Evolutionary conservation across 225 moss, liverwort and hornwort genomes (phyloP).

Genomic region (Pseudoscleropodium purum): DNA sequence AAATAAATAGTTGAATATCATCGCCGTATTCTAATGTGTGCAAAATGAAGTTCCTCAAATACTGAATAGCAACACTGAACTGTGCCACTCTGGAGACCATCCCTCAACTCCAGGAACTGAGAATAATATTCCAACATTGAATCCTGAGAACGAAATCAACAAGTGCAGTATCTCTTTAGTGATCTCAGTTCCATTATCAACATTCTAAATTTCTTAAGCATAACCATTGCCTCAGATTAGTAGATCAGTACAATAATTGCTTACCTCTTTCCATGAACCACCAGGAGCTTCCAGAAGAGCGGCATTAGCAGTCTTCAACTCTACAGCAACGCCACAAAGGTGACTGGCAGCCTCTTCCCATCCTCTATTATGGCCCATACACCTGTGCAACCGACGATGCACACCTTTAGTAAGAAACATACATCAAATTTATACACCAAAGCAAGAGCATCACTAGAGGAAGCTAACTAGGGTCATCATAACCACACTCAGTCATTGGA

Average conservation of each 20-base stretch:
- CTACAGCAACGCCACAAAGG: constrained; percentile 68
- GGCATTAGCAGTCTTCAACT: constrained; percentile 94
- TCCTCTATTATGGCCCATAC: constrained; percentile 97
- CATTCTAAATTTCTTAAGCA: background rate
- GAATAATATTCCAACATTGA: background rate
- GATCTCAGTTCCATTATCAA: background rate
- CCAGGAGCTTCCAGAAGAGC: constrained; percentile 89
- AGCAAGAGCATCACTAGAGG: background rate
- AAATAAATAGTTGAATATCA: background rate
- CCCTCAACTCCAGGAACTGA: background rate
- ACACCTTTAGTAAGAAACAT: background rate
- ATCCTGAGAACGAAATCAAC: background rate
- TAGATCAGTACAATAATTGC: background rate
- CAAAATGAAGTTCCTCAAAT: background rate
- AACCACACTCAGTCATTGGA: background rate
- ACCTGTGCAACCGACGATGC: constrained; percentile 45
- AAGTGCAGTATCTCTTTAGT: background rate
- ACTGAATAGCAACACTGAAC: background rate
- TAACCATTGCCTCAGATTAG: background rate
- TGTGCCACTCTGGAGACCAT: background rate
- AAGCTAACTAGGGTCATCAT: background rate
- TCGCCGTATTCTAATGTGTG: background rate
- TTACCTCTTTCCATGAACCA: constrained; percentile 88
- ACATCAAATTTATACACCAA: background rate
- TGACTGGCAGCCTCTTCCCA: constrained; percentile 99